Conservation (phyloP, 495 filamentous ascomycete species). For the Neurospora sp. region DNA sequence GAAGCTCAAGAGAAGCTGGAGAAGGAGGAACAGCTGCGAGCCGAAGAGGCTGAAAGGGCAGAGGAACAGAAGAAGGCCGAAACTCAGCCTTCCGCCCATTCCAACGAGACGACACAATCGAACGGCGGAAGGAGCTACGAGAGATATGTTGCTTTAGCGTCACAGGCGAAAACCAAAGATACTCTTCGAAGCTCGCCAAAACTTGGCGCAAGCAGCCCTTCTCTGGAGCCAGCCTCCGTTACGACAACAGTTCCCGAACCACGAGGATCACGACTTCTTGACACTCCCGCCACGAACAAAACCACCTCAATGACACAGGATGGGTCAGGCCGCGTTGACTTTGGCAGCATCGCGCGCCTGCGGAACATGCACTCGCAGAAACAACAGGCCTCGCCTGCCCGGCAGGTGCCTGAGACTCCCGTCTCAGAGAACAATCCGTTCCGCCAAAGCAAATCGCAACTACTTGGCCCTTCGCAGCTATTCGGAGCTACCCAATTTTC, state of each 20-base stretch:
- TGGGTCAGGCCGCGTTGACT: constrained; percentile 16
- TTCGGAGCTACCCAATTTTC: constrained; percentile 36
- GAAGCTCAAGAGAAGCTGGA: not conserved
- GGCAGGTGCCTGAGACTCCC: constrained; percentile 31
- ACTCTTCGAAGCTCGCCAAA: not conserved
- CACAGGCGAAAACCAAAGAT: not conserved
- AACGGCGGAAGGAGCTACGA: constrained; percentile 37
- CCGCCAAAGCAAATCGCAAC: constrained; percentile 20
- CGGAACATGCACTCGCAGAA: constrained; percentile 5
- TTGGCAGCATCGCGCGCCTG: constrained; percentile 5
- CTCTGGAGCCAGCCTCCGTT: not conserved
- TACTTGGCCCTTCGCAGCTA: constrained; percentile 34
- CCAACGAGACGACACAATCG: constrained; percentile 31
- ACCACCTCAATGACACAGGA: constrained; percentile 8
- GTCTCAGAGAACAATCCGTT: constrained; percentile 29
- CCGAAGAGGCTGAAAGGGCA: not conserved
- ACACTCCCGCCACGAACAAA: not conserved
- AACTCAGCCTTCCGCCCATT: constrained; percentile 5
- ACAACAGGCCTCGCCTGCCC: constrained; percentile 1
- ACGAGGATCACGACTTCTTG: constrained; percentile 23
- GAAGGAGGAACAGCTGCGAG: constrained; percentile 10
- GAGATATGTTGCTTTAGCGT: constrained; percentile 13
- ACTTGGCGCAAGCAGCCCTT: constrained; percentile 1
- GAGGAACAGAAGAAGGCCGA: not conserved
- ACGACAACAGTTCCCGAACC: constrained; percentile 11